Conservation (phyloP, 331 rosid genomes). For the Erythrophleum ivorense region DNA sequence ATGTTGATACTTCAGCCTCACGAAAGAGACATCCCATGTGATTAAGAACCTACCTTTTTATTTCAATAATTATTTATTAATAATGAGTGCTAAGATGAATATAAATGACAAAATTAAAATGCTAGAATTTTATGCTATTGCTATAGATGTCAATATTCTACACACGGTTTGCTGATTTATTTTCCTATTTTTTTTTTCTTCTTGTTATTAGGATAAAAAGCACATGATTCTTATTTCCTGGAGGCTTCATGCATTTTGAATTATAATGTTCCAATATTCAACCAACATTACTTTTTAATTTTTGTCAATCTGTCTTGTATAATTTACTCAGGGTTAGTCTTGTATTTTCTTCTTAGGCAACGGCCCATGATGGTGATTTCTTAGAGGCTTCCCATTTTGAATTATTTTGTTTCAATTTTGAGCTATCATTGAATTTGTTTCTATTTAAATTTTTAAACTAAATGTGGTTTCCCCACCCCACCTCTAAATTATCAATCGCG, state of each 20-base stretch:
- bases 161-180: conserved; percentile 17
- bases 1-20: conserved; percentile 40
- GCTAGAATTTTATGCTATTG: conserved; percentile 22
- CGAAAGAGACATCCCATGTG: conserved; percentile 76
- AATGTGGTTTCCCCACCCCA: too few species aligned
- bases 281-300: conserved; percentile 2
- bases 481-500: too few species aligned
- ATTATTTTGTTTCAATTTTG: not conserved
- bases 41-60: conserved; percentile 37
- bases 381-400: conserved; percentile 25
- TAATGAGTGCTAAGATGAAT: conserved; percentile 48
- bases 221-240: conserved; percentile 48
- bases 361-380: conserved; percentile 38
- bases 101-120: conserved; percentile 40
- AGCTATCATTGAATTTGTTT: not conserved
- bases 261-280: conserved; percentile 28
- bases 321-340: conserved; percentile 1
- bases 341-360: conserved; percentile 26
- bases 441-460: not conserved
- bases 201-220: conserved; percentile 17
- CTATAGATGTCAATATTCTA: conserved; percentile 17
- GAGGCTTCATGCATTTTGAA: conserved; percentile 38
- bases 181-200: conserved; percentile 28
- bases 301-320: conserved; percentile 16
- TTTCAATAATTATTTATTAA: conserved; percentile 47